Base-by-base conservation (phyloP, 306 rosid genomes). In the Vigna unguiculata region DNA sequence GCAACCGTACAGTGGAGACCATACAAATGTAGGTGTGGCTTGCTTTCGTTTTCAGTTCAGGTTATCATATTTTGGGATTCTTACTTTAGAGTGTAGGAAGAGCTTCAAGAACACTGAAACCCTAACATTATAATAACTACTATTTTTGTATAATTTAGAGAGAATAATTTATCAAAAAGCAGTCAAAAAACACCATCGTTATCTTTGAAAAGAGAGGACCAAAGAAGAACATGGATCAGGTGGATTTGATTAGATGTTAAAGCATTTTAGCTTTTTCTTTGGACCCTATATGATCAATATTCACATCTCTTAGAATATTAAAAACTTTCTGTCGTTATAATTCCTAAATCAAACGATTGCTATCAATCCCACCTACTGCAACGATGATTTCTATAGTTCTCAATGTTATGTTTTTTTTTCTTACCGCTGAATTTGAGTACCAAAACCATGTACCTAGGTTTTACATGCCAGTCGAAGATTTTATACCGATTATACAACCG, bases 281-380 rank as follows among this genome's bases (percentile, higher is more conserved):
- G 78, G 72, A 73, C 68, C 68, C 59, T 20, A 40, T 20, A 25
- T n/a, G 51, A 25, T 53, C 10, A 76, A 6, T 25, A 25, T 5
- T 78, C n/a, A 49, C 48, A 70, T 6, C 28, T 78, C 61, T 77
- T 48, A 53, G 54, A 79, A 80, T 72, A 41, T 57, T 55, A 36
- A 14, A 74, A 79, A 47, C 82, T 75, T 69, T 57, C 28, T 71
- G 69, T 72, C 77, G 51, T 46, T 91, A 76, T 82, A 90, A 85
- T 82, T 57, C 80, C 43, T 40, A 7, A 77, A 58, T 82, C 72
- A 53, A 72, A 61, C 74, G 2, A 40, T 40, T 40, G 45, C 45
- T 40, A 9, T 40, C 12, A 40, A 9, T 7, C 43, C 43, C 43
- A 38, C 43, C 11, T 8, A 38, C 13, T 40, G 2, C 40, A 32